phyloP scores from a whole-genome alignment of 306 rosid genomes.

The Urtica urens region DNA sequence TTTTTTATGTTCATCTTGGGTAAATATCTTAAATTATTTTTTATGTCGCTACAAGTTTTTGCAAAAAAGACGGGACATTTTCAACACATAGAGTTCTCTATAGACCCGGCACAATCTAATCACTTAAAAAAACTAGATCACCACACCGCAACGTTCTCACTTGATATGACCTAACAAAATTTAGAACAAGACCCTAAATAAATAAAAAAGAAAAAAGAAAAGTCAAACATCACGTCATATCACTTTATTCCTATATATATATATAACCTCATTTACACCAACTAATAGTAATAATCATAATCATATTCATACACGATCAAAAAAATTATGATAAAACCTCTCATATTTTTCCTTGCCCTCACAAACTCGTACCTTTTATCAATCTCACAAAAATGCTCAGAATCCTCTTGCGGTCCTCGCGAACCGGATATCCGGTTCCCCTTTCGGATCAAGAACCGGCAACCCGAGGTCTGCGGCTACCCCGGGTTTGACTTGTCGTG shows the following conservation, averaged over 20 bases:
- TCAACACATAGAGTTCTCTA: slow-evolving; percentile 1
- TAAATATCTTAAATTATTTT: too few species aligned
- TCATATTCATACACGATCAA: neutral
- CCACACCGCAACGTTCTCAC: neutral
- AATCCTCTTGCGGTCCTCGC: slow-evolving; percentile 17
- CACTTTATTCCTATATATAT: neutral
- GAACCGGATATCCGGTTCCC: slow-evolving; percentile 48
- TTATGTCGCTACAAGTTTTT: too few species aligned
- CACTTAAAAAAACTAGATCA: neutral
- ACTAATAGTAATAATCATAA: neutral
- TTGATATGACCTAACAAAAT: neutral
- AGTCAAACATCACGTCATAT: slow-evolving; percentile 1
- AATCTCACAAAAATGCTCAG: slow-evolving; percentile 28
- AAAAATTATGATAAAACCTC: slow-evolving; percentile 23
- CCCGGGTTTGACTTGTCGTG: slow-evolving; percentile 50
- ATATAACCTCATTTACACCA: neutral
- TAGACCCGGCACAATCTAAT: neutral
- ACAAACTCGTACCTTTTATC: slow-evolving; percentile 10
- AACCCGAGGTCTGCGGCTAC: slow-evolving; percentile 35
- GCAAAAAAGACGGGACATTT: neutral
- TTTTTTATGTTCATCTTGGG: too few species aligned
- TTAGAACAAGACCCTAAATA: neutral
- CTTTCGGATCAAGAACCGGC: slow-evolving; percentile 24
- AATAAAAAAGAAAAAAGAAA: neutral
- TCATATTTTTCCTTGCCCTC: slow-evolving; percentile 16